Base-by-base conservation (phyloP, 2,329 filamentous ascomycete species). In the Colletotrichum lini region DNA sequence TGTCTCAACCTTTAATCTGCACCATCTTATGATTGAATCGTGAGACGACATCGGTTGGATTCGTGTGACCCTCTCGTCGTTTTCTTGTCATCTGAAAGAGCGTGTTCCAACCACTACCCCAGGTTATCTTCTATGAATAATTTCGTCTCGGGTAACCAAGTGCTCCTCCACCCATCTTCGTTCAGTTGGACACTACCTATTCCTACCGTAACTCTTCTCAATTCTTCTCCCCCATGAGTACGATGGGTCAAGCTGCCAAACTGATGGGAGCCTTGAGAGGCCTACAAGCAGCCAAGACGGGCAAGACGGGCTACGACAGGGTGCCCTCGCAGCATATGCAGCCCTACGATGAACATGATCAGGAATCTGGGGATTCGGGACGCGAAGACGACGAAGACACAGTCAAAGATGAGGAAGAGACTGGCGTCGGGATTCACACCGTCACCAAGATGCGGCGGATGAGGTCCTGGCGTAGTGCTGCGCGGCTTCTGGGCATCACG, bases 381-480 rank as follows among this genome's bases (percentile, higher is more conserved):
- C 59, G 23, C 10, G 59, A 52, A 23, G 15, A 50, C 30, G 38
- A 50, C 6, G 45, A 61, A 42, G 10, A 8, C 18, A 16, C 44
- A 40, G 59, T 18, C 7, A 61, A 61, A 23, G 59, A 50, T n/a
- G 13, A 42, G 4, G 45, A 61, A 15, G 59, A 15, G 8, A 18
- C 6, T 3, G 59, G 21, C 35, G 59, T 23, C 15, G 9, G 45
- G 21, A 6, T 49, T 40, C 30, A 61, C 26, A 45, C 35, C 8
- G 40, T 18, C 18, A 21, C 26, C 18, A 21, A 45, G 21, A 23
- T 18, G 21, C 45, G 26, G 45, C 45, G 44, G 18, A 61, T 21
- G 26, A 61, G 45, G 49, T 40, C 45, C 8, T 61, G 44, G 44
- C 45, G 26, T 23, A n/a, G 45, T n/a, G 16, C 59, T 61, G 26